Evolutionary conservation across 2,329 filamentous ascomycete genomes (phyloP).

Genomic region (Aspergillus transmontanensis): DNA sequence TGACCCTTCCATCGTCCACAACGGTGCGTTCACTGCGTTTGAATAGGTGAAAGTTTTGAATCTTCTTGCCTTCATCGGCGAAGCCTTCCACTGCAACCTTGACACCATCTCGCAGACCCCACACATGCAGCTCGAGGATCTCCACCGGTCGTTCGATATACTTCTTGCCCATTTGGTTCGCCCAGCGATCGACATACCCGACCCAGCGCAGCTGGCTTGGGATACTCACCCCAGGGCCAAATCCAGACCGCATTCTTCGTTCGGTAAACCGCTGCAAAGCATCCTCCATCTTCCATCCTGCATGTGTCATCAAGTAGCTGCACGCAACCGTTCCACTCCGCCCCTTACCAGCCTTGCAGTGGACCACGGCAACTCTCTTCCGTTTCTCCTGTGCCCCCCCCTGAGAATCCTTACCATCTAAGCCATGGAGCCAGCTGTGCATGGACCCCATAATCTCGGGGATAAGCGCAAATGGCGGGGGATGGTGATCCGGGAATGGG

Average conservation of each 20-base stretch:
- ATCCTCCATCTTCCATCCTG: conserved; percentile 68
- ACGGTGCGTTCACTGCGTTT: conserved; percentile 66
- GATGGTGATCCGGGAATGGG: conserved; percentile 96
- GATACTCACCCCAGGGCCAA: conserved; percentile 88
- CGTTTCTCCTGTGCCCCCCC: conserved; percentile 34
- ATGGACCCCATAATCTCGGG: conserved; percentile 90
- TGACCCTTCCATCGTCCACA: conserved; percentile 51
- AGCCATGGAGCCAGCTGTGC: conserved; percentile 75
- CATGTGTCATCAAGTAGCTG: conserved; percentile 87
- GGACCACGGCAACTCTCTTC: conserved; percentile 79
- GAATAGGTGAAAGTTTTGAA: conserved; percentile 82
- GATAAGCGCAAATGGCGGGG: conserved; percentile 86
- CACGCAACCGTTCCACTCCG: conserved; percentile 85
- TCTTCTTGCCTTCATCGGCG: conserved; percentile 83
- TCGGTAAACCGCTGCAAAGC: conserved; percentile 73
- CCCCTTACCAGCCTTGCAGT: conserved; percentile 97
- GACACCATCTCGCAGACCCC: conserved; percentile 84
- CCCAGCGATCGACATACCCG: conserved; percentile 86
- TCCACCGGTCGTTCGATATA: conserved; percentile 85
- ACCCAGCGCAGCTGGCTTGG: conserved; percentile 89
- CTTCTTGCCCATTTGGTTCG: conserved; percentile 67
- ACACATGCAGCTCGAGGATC: conserved; percentile 84
- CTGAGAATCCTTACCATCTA: conserved; percentile 24
- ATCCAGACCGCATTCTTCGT: conserved; percentile 83
- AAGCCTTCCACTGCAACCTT: conserved; percentile 85